Conservation (phyloP, 768 basidiomycete genomes). For the Dendrothele bispora region DNA sequence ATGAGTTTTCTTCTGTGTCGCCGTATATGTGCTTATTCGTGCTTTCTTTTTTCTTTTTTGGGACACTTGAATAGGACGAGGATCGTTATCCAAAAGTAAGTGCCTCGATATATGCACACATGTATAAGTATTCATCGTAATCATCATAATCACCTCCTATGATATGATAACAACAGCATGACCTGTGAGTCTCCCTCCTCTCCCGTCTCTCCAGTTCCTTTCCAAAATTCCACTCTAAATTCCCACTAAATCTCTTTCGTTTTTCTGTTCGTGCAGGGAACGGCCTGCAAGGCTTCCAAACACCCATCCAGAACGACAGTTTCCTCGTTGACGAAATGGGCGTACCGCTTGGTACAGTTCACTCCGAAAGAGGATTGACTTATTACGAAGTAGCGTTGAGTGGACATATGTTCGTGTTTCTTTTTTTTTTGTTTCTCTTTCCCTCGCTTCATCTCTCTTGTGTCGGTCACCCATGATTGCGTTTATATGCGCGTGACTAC, state of each 20-base stretch:
- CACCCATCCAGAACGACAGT: conserved; percentile 61
- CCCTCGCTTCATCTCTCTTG: not conserved
- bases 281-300: conserved; percentile 73
- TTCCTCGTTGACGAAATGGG: conserved; percentile 72
- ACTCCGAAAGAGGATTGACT: conserved; percentile 66
- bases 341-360: conserved; percentile 61
- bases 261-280: conserved; percentile 38
- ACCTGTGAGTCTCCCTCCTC: conserved; percentile 31
- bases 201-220: not conserved
- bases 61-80: conserved; percentile 38
- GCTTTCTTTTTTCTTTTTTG: not conserved
- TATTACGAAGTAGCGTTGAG: conserved; percentile 66
- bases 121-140: not conserved
- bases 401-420: conserved; percentile 62
- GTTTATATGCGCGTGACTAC: no score
- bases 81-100: conserved; percentile 66
- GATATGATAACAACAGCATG: conserved; percentile 32
- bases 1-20: not conserved
- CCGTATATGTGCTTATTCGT: not conserved
- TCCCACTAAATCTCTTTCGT: not conserved
- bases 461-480: no score
- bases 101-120: no score
- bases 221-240: not conserved
- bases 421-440: not conserved
- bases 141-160: not conserved